Percentiles rank a stretch among this genome's conserved stretches.
Conservation (phyloP, 2,329 filamentous ascomycete genomes). For the Ceratocystis cacaofunesta region DNA sequence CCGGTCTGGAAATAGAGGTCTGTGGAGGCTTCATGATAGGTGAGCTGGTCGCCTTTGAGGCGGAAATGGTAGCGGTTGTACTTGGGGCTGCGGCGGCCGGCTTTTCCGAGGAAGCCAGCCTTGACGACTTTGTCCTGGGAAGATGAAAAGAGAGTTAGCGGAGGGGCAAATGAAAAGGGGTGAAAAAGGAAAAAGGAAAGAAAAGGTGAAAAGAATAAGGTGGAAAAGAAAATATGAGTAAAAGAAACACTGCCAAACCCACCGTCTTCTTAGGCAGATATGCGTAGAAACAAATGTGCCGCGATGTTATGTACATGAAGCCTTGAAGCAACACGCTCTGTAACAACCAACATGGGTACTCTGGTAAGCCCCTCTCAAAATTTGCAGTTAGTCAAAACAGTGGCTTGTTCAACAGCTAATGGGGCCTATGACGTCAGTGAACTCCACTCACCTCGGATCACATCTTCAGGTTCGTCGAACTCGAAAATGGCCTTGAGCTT, state of each 20-base stretch:
- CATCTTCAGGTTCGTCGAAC: conserved; percentile 67
- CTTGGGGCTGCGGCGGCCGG: conserved; percentile 71
- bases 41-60: conserved; percentile 78
- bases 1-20: conserved; percentile 85
- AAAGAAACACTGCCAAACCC: conserved; percentile 23
- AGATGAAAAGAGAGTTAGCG: not conserved
- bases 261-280: conserved; percentile 89
- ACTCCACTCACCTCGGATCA: conserved; percentile 50
- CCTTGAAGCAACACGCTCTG: conserved; percentile 86
- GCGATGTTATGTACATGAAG: conserved; percentile 87
- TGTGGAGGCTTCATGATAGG: conserved; percentile 72
- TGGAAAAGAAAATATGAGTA: not conserved
- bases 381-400: conserved; percentile 15
- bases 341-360: conserved; percentile 86
- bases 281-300: conserved; percentile 92
- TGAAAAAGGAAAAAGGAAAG: not conserved
- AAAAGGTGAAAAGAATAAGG: not conserved
- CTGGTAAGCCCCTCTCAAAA: conserved; percentile 27
- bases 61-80: conserved; percentile 90
- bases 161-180: not conserved
- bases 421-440: conserved; percentile 8
- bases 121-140: conserved; percentile 59
- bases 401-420: not conserved
- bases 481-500: conserved; percentile 73
- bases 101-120: conserved; percentile 77